A percentile compares a stretch with the other conserved stretches of the same genome.
Conservation (phyloP, 352 stramenopile species). For the Globisporangium spiculum region DNA sequence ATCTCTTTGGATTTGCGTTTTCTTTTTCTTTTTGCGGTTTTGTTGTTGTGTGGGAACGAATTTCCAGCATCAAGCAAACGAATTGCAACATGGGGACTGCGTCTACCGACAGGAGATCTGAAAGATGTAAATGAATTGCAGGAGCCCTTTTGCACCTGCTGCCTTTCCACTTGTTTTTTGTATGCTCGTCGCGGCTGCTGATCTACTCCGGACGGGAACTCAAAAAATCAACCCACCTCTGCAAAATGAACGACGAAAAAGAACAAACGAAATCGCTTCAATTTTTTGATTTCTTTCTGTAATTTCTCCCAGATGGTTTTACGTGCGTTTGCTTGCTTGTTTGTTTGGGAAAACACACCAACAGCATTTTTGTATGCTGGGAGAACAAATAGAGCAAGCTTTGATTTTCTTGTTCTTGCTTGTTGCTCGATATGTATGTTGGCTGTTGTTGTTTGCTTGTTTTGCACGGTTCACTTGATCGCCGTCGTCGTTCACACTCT, state of each 20-base stretch:
- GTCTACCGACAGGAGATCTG: slow-evolving; percentile 6
- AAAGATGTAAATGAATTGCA: slow-evolving; percentile 16
- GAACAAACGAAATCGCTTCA: slow-evolving; percentile 4
- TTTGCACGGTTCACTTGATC: slow-evolving; percentile 1
- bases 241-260: slow-evolving; percentile 1
- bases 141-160: slow-evolving; percentile 2
- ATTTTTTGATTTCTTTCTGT: slow-evolving; percentile 1
- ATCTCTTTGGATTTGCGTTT: slow-evolving; percentile 1
- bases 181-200: slow-evolving; percentile 6
- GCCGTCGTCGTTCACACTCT: not conserved
- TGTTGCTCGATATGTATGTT: not conserved
- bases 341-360: not conserved
- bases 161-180: not conserved
- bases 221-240: not conserved
- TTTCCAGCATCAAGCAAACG: not conserved
- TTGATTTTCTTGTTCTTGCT: not conserved
- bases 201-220: not conserved
- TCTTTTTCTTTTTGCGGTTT: not conserved
- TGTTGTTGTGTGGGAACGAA: slow-evolving; percentile 7
- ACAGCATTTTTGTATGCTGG: not conserved
- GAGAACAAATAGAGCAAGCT: not conserved
- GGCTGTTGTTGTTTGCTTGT: not conserved
- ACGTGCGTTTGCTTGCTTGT: not conserved
- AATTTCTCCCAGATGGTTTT: not conserved
- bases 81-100: not conserved